Percentiles rank a stretch among this genome's conserved stretches.
Conservation (phyloP, 495 filamentous ascomycete species). For the Corynascus novoguineensis region DNA sequence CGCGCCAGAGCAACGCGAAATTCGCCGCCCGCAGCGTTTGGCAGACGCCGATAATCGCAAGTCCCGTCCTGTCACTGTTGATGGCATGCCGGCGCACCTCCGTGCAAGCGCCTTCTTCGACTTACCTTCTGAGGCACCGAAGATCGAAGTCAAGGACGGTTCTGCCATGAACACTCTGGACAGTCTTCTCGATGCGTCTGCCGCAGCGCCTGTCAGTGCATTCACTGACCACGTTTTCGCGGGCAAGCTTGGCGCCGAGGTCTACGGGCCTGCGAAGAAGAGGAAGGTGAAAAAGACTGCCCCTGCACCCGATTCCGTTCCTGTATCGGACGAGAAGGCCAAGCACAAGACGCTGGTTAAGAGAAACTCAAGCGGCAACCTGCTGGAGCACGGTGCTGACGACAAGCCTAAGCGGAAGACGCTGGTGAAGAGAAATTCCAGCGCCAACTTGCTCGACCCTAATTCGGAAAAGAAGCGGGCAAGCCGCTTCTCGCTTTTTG, state of each 20-base stretch:
- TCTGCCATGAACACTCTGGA: conserved; percentile 88
- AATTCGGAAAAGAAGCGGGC: conserved; percentile 31
- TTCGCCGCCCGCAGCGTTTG: conserved; percentile 27
- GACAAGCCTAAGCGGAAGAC: conserved; percentile 17
- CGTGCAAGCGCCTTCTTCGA: conserved; percentile 91
- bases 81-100: conserved; percentile 74
- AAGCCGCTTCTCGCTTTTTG: conserved; percentile 35
- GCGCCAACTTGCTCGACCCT: conserved; percentile 12
- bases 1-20: conserved; percentile 22
- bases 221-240: conserved; percentile 91
- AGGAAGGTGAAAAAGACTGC: conserved; percentile 21
- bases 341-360: conserved; percentile 15
- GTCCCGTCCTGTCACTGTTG: conserved; percentile 38
- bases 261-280: conserved; percentile 53
- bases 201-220: conserved; percentile 82
- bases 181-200: conserved; percentile 91
- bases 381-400: conserved; percentile 6
- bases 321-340: neutral
- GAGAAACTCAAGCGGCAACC: conserved; percentile 13
- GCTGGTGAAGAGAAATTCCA: conserved; percentile 24
- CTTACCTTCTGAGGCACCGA: conserved; percentile 49
- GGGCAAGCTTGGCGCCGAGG: conserved; percentile 61
- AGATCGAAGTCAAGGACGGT: conserved; percentile 64
- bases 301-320: neutral
- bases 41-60: conserved; percentile 33